Base-by-base conservation (phyloP, 495 filamentous ascomycete species). In the Neurospora sp. region DNA sequence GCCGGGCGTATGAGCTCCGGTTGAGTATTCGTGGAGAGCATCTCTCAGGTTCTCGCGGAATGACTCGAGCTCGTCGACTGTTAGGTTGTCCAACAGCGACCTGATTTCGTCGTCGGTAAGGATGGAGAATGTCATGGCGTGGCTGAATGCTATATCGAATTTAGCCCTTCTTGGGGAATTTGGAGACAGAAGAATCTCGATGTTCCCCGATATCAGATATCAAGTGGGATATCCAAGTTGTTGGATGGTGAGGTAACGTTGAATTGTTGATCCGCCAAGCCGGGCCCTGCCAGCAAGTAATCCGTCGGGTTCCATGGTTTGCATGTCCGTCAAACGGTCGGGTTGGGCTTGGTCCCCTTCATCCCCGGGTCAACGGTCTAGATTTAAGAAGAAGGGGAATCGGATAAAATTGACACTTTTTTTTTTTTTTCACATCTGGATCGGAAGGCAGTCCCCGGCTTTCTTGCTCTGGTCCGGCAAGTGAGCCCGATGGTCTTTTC, bases 11-110 rank as follows among this genome's bases (percentile, higher is more conserved):
- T 89, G 86, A 2, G 86, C 89, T 5, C 89, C 89, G 10, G 90
- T 92, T 0, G 93, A 94, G 78, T 96, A 96, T 74, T 93, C 91
- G 73, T 94, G 91, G 9, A 97, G 88, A 4, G 93, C 91, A 71
- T 89, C 83, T 59, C 86, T 86, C n/a, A 97, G 86, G n/a, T 86
- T 85, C 38, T 83, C 74, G 69, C 92, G 89, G 35, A 97, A 85
- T 0, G 80, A 78, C n/a, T 87, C 77, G 69, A 94, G 86, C 74
- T 97, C 93, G 27, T 90, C 87, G 39, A 81, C 81, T 31, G 83
- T 89, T n/a, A 97, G 85, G 68, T 86, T 89, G 70, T 90, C 86
- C n/a, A 97, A 88, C 31, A 97, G 82, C 2, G 80, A 75, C 74
- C 85, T 86, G 71, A 97, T 90, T 76, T 94, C 88, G 41, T 87